Evolutionary conservation across 1,139 yeast species (phyloP), one percentile per base, ranked within the genome.

Genomic region (Zhuliangozyma parablackwelliae): DNA sequence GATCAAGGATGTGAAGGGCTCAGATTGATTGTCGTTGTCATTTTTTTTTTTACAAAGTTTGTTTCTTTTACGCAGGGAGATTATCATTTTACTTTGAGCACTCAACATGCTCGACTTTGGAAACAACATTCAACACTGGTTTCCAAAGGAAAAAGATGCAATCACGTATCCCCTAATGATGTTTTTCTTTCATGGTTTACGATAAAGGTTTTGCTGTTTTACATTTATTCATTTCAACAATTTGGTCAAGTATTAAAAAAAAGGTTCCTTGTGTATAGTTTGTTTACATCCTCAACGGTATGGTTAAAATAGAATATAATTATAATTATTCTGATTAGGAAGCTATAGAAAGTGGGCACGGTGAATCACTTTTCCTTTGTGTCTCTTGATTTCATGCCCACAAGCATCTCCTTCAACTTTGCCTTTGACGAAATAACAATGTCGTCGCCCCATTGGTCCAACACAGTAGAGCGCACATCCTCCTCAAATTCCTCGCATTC

Each of bases 21-120:
- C 16, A 16, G 4, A 3, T 16, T 16, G 16, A 34, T 30, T 25
- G 34, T 29, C 21, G 29, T 31, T 29, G 30, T 29, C 37, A 36
- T 32, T 29, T 23, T 32, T 36, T 40, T 16, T 35, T 29, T 30
- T 36, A 31, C 30, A 29, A 21, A 38, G 37, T 35, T 29, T 36
- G 33, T 36, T 38, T 46, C 48, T 51, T 54, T 59, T 46, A 48
- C 57, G 53, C 63, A 56, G 65, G 63, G 37, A 35, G n/a, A 31
- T 23, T 7, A 7, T 23, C 10, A 7, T 7, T 23, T 9, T 23
- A 23, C 10, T 23, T 23, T 26, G 33, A 32, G 38, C 31, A 33
- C 34, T 36, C 39, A 36, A 33, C 36, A 36, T 33, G 32, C 31
- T 30, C 33, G 16, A 23, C 23, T 10, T 16, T n/a, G 26, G 10